Evolutionary conservation across 1,284 basidiomycete genomes (phyloP).

Genomic region (Malassezia sympodialis): DNA sequence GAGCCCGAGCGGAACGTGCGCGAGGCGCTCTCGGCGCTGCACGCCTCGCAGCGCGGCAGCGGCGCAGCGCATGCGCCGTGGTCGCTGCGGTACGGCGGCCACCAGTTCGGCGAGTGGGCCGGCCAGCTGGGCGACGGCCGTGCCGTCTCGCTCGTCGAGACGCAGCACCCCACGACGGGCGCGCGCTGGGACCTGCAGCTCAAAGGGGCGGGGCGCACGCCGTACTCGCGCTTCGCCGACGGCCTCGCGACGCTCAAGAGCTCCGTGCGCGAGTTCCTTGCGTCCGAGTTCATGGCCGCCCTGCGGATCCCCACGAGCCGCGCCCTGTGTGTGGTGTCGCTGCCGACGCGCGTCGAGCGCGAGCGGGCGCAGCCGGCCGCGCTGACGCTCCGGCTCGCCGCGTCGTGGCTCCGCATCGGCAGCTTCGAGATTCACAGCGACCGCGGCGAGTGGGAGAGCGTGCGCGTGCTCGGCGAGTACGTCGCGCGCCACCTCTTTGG

Average conservation of each 20-base stretch:
- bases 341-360: slow-evolving; percentile 68
- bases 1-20: not conserved
- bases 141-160: slow-evolving; percentile 70
- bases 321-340: slow-evolving; percentile 67
- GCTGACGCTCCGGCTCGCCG: slow-evolving; percentile 71
- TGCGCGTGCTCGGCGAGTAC: slow-evolving; percentile 55
- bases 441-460: slow-evolving; percentile 51
- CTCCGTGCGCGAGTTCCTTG: slow-evolving; percentile 71
- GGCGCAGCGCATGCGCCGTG: slow-evolving; percentile 27
- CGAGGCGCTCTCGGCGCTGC: not conserved
- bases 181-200: slow-evolving; percentile 65
- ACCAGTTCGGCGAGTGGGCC: slow-evolving; percentile 83
- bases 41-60: not conserved
- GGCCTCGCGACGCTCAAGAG: slow-evolving; percentile 84
- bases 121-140: slow-evolving; percentile 95
- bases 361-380: slow-evolving; percentile 71
- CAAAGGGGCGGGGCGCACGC: slow-evolving; percentile 86
- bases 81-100: slow-evolving; percentile 43
- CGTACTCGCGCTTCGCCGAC: slow-evolving; percentile 81
- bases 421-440: slow-evolving; percentile 75
- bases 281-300: slow-evolving; percentile 65
- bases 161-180: slow-evolving; percentile 53
- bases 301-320: slow-evolving; percentile 79
- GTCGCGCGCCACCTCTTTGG: slow-evolving; percentile 60
- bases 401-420: slow-evolving; percentile 84